Evolutionary conservation across 305 asterid genomes (phyloP).

Genomic region (Solanum hybrid): DNA sequence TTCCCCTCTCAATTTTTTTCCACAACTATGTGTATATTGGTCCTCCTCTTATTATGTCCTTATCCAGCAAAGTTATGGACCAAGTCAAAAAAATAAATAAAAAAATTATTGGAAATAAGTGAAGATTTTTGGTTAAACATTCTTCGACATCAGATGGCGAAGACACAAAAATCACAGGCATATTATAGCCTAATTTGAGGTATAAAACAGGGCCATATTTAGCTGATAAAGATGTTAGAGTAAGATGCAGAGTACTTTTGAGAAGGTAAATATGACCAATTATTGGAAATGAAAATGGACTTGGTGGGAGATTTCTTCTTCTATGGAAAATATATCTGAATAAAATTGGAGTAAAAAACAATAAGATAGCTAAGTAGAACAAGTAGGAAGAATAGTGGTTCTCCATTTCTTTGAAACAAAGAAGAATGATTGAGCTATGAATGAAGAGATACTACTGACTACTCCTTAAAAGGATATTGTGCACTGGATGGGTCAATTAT

Average conservation of each 20-base stretch:
- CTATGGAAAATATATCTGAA: neutral
- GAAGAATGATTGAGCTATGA: neutral
- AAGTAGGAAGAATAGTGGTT: neutral
- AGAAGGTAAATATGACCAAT: slow-evolving; percentile 26
- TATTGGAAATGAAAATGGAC: slow-evolving; percentile 23
- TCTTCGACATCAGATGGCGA: slow-evolving; percentile 27
- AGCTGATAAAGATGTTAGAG: slow-evolving; percentile 6
- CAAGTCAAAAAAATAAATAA: no score
- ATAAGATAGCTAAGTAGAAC: neutral
- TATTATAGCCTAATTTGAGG: slow-evolving; percentile 17
- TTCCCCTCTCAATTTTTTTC: neutral
- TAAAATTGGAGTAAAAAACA: neutral
- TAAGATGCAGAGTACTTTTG: slow-evolving; percentile 10
- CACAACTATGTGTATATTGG: neutral
- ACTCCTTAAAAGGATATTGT: neutral
- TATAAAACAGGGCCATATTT: slow-evolving; percentile 22
- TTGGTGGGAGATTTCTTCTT: slow-evolving; percentile 17
- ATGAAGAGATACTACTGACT: neutral
- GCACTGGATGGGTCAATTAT: neutral
- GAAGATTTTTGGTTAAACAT: slow-evolving; percentile 21
- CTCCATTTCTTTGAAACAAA: neutral
- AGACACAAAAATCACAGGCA: slow-evolving; percentile 15
- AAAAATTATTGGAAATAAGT: neutral
- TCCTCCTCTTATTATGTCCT: neutral
- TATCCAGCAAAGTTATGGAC: neutral